These are phyloP conservation scores for Phytopythium vexans DNA, from an alignment of 352 stramenopile genomes.

Conservation along the genomic window DNA sequence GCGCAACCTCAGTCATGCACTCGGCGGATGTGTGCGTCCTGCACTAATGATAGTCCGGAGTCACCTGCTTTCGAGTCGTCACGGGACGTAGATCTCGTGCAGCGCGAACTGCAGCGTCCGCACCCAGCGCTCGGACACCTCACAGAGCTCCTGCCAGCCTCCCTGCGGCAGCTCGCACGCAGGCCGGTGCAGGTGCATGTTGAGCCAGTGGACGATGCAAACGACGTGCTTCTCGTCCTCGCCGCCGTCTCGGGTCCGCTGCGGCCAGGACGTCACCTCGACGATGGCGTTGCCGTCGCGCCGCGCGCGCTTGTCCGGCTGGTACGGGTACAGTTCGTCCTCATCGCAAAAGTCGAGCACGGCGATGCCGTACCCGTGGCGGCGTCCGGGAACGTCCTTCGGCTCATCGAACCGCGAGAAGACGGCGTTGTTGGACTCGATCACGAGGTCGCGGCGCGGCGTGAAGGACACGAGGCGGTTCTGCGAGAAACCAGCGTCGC, in stretches of 20 bases:
- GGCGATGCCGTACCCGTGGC: constrained; percentile 29
- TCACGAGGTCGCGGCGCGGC: constrained; percentile 18
- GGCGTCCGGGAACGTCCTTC: constrained; percentile 10
- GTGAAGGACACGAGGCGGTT: constrained; percentile 22
- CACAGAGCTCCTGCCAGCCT: constrained; percentile 12
- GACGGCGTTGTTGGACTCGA: constrained; percentile 46
- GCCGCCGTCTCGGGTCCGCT: not conserved
- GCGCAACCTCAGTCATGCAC: too few relatives aligned
- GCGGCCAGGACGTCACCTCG: constrained; percentile 18
- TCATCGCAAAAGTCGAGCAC: constrained; percentile 36
- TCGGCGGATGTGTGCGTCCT: too few relatives aligned
- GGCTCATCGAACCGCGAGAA: constrained; percentile 34
- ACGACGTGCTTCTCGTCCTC: constrained; percentile 12
- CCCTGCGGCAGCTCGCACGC: constrained; percentile 6
- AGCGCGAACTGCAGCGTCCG: constrained; percentile 11
- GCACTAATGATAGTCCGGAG: too few relatives aligned
- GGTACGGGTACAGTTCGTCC: constrained; percentile 51
- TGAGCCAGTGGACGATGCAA: constrained; percentile 16
- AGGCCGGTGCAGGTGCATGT: constrained; percentile 14
- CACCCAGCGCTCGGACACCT: constrained; percentile 15
- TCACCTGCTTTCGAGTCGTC: too few relatives aligned
- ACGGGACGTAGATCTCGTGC: constrained; percentile 13
- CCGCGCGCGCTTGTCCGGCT: constrained; percentile 23
- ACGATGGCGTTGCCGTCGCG: constrained; percentile 41
- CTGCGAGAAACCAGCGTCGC: constrained; percentile 15